A percentile compares a stretch with the other conserved stretches of the same genome.
Conservation (phyloP, 441 rosid species). For the Gossypium davidsonii region DNA sequence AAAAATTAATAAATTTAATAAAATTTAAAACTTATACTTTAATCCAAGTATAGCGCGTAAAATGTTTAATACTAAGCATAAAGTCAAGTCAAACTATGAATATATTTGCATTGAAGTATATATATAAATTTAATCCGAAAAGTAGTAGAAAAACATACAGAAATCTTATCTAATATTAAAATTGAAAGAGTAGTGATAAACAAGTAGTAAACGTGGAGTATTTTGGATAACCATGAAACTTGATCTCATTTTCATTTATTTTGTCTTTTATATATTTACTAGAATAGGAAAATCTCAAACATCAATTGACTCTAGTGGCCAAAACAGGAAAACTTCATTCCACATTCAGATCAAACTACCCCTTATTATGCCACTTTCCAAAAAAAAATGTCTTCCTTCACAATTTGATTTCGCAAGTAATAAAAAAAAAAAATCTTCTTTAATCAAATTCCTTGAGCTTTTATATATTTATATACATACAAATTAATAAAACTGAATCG, state of each 20-base stretch:
- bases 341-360: not conserved
- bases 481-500: not conserved
- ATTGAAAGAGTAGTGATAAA: not conserved
- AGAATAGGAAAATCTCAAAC: not conserved
- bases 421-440: not conserved
- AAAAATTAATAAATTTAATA: not conserved
- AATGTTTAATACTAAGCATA: too few relatives aligned
- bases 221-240: not conserved
- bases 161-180: not conserved
- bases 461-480: not conserved
- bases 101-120: too few relatives aligned
- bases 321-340: not conserved
- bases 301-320: not conserved
- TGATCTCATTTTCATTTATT: not conserved
- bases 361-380: not conserved
- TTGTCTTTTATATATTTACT: not conserved
- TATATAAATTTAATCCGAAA: not conserved
- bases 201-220: constrained; percentile 26
- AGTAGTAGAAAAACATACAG: not conserved
- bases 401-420: too few relatives aligned
- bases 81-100: too few relatives aligned
- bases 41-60: too few relatives aligned
- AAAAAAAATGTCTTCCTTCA: too few relatives aligned
- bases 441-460: not conserved
- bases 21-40: not conserved